phyloP scores from a whole-genome alignment of 2,329 filamentous ascomycete genomes.

The Penicillium sp. region DNA sequence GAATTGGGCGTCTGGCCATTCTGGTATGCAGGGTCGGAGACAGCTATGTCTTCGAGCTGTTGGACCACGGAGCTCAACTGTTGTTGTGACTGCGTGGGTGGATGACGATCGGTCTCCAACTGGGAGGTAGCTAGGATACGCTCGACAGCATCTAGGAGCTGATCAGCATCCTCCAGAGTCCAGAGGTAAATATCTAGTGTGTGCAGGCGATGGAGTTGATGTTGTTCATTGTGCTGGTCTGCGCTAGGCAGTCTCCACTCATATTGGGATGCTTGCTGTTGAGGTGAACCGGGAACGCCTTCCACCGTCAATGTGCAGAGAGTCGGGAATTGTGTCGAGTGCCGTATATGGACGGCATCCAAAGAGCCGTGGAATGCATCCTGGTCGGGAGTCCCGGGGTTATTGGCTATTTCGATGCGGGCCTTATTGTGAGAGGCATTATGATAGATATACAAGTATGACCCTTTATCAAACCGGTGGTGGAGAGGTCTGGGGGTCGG shows the following conservation, averaged over 20 bases:
- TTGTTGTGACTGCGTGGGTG: slow-evolving; percentile 36
- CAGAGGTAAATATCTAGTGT: slow-evolving; percentile 64
- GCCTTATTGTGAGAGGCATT: slow-evolving; percentile 53
- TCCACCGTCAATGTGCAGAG: slow-evolving; percentile 58
- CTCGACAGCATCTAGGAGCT: slow-evolving; percentile 50
- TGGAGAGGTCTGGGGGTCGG: slow-evolving; percentile 56
- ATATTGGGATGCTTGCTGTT: slow-evolving; percentile 29
- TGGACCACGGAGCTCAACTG: slow-evolving; percentile 61
- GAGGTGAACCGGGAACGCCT: slow-evolving; percentile 30
- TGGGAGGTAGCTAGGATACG: slow-evolving; percentile 38
- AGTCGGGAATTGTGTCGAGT: slow-evolving; percentile 59
- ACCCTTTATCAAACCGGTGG: slow-evolving; percentile 63
- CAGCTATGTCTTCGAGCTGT: slow-evolving; percentile 60
- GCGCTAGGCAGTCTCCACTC: slow-evolving; percentile 59
- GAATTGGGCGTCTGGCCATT: slow-evolving; percentile 45
- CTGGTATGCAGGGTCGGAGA: slow-evolving; percentile 52
- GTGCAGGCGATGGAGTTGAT: slow-evolving; percentile 54
- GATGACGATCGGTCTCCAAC: slow-evolving; percentile 51
- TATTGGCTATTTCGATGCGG: slow-evolving; percentile 62
- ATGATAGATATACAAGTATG: slow-evolving; percentile 64
- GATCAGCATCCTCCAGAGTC: slow-evolving; percentile 57
- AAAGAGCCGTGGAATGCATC: slow-evolving; percentile 62
- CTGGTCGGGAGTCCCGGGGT: slow-evolving; percentile 61
- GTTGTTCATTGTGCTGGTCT: slow-evolving; percentile 53
- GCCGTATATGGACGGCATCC: slow-evolving; percentile 52